Conservation (phyloP, 192 early-diverging fungal genomes). For the Jimgerdemannia flammicorona region DNA sequence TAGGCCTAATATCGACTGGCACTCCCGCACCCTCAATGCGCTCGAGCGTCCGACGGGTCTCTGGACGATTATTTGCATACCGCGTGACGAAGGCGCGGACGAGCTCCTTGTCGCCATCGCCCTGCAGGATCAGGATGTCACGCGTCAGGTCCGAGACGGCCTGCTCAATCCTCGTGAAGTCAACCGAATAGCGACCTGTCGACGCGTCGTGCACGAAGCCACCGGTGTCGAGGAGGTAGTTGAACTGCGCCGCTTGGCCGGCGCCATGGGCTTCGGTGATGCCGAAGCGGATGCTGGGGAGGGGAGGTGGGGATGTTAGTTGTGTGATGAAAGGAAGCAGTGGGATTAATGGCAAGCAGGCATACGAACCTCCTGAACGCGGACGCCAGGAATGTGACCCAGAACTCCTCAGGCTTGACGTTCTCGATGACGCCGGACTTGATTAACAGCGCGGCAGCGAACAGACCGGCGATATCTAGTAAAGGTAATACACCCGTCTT, state of each 20-base stretch:
- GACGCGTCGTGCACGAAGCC: slow-evolving; percentile 48
- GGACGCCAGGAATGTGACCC: slow-evolving; percentile 68
- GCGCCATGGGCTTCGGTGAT: slow-evolving; percentile 66
- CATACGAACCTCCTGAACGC: slow-evolving; percentile 44
- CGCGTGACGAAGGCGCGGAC: slow-evolving; percentile 53
- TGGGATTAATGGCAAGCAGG: no score
- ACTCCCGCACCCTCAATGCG: slow-evolving; percentile 44
- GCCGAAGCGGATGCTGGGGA: slow-evolving; percentile 61
- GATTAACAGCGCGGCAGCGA: slow-evolving; percentile 57
- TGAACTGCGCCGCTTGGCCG: slow-evolving; percentile 71
- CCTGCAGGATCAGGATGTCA: slow-evolving; percentile 68
- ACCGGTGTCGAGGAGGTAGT: slow-evolving; percentile 62
- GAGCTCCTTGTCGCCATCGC: slow-evolving; percentile 58
- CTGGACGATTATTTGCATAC: slow-evolving; percentile 46
- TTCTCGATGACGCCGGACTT: slow-evolving; percentile 54
- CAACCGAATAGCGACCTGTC: slow-evolving; percentile 48
- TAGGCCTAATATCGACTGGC: slow-evolving; percentile 32
- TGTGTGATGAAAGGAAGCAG: neutral
- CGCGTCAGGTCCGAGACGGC: slow-evolving; percentile 58
- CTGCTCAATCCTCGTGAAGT: slow-evolving; percentile 50
- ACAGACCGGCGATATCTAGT: slow-evolving; percentile 60
- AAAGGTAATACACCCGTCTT: no score
- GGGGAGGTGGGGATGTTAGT: neutral
- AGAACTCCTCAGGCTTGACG: slow-evolving; percentile 58
- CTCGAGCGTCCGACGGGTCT: slow-evolving; percentile 49